Conservation (phyloP, 1,139 yeast species). For the Saccharomyces uvarum region DNA sequence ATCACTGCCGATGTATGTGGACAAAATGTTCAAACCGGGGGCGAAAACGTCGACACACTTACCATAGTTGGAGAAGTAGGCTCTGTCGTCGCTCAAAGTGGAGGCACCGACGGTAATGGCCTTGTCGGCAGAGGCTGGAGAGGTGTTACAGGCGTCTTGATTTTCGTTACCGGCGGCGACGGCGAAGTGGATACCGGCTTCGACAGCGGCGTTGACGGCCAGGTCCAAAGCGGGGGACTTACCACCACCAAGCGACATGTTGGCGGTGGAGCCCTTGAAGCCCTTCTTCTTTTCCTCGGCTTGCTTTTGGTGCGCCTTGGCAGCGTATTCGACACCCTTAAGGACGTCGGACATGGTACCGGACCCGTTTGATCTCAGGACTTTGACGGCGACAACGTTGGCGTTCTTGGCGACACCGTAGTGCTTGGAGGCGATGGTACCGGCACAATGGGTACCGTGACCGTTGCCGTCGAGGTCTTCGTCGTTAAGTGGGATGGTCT, state of each 20-base stretch:
- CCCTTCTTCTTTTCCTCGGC: conserved; percentile 50
- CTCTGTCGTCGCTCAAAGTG: conserved; percentile 65
- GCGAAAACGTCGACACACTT: conserved; percentile 80
- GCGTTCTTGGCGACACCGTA: conserved; percentile 80
- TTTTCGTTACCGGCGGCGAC: conserved; percentile 88
- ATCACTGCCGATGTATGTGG: conserved; percentile 82
- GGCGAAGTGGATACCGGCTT: conserved; percentile 74
- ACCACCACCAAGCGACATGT: conserved; percentile 88
- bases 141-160: conserved; percentile 76
- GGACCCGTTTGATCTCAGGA: conserved; percentile 66
- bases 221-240: conserved; percentile 71
- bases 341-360: conserved; percentile 78
- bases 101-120: conserved; percentile 82
- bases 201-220: conserved; percentile 79
- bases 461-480: conserved; percentile 86
- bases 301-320: conserved; percentile 52
- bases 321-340: conserved; percentile 75
- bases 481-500: conserved; percentile 79
- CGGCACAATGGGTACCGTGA: conserved; percentile 83
- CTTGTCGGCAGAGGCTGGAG: conserved; percentile 72
- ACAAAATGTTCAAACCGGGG: conserved; percentile 73
- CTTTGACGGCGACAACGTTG: conserved; percentile 68
- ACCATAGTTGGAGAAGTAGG: conserved; percentile 77
- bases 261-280: conserved; percentile 79
- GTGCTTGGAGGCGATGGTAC: conserved; percentile 65